Evolutionary conservation across 2,329 filamentous ascomycete genomes (phyloP), one percentile per base, ranked within the genome.

Genomic region (Capronia epimyces): DNA sequence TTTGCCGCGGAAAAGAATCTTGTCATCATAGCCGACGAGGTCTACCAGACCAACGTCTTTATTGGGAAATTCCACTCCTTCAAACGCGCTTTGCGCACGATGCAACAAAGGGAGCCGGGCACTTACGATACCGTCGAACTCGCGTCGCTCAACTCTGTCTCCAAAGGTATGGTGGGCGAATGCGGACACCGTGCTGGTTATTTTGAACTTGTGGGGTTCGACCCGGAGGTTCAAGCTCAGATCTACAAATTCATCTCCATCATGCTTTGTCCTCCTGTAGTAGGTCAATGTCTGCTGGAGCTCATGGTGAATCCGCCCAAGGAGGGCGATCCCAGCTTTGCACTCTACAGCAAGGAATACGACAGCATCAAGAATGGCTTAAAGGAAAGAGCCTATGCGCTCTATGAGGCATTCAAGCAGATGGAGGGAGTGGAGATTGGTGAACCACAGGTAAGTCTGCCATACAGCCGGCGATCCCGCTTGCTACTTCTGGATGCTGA

Each of bases 231-330:
- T 59, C 84, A 87, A 65, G 87, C 85, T 59, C 85, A 97, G 75
- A 90, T 98, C 70, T 97, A 97, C 82, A 98, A 98, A 76, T 95
- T 95, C 69, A 86, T 97, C 66, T 93, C 86, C 68, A 97, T 98
- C 74, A 91, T 87, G 74, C 84, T 98, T 60, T 98, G 93, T 73
- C 86, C 93, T 44, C 91, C 93, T 21, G 93, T 98, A 63, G 81
- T 95, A 60, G 91, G 90, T 54, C 93, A 98, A 77, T 97, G 93
- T 73, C 78, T 97, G 42, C 87, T 98, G 55, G 93, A 97, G 75
- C 75, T 95, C 68, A 96, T 97, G 91, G 89, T 96, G 65, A 96
- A 97, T 77, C 93, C 93, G 47, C 93, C 93, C 32, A 79, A 80
- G 65, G 71, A 82, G 62, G 91, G 93, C 52, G 85, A 94, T 53